Evolutionary conservation across 768 basidiomycete species (phyloP).

Genomic region (Tulasnella sp.): DNA sequence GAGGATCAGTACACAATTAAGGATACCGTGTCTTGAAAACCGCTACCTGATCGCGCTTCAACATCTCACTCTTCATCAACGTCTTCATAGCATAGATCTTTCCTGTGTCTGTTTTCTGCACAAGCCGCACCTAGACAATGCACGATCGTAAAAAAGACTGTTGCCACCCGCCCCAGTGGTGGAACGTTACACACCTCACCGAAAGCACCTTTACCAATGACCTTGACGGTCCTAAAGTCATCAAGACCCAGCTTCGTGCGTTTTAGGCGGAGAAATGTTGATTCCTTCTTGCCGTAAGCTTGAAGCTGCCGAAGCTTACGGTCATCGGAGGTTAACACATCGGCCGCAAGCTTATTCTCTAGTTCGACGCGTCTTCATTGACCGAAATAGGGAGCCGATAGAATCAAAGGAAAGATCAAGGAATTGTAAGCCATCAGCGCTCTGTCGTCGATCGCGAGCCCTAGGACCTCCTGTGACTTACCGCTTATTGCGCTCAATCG

Average conservation of each 20-base stretch:
- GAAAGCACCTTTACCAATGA: constrained; percentile 98
- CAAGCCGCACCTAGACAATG: constrained; percentile 67
- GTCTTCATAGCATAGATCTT: constrained; percentile 99
- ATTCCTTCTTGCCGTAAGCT: constrained; percentile 83
- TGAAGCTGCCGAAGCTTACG: constrained; percentile 79
- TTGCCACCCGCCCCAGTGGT: neutral
- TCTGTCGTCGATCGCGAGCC: neutral
- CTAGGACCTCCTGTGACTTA: constrained; percentile 34
- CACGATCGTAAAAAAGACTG: neutral
- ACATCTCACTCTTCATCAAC: constrained; percentile 94
- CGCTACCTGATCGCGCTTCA: constrained; percentile 94
- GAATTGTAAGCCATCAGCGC: neutral
- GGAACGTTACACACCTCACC: constrained; percentile 67
- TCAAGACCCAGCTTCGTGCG: constrained; percentile 86
- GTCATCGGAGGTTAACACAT: constrained; percentile 70
- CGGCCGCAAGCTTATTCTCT: constrained; percentile 70
- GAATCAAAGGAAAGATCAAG: neutral
- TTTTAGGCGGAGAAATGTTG: constrained; percentile 78
- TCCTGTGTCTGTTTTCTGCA: constrained; percentile 94
- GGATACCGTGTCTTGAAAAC: neutral
- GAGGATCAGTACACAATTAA: constrained; percentile 12
- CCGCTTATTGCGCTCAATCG: constrained; percentile 91
- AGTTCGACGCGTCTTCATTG: constrained; percentile 73
- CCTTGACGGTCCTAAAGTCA: constrained; percentile 95
- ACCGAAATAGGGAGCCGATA: neutral